Evolutionary conservation across 1,284 basidiomycete genomes (phyloP).

Genomic region (Malassezia sympodialis): DNA sequence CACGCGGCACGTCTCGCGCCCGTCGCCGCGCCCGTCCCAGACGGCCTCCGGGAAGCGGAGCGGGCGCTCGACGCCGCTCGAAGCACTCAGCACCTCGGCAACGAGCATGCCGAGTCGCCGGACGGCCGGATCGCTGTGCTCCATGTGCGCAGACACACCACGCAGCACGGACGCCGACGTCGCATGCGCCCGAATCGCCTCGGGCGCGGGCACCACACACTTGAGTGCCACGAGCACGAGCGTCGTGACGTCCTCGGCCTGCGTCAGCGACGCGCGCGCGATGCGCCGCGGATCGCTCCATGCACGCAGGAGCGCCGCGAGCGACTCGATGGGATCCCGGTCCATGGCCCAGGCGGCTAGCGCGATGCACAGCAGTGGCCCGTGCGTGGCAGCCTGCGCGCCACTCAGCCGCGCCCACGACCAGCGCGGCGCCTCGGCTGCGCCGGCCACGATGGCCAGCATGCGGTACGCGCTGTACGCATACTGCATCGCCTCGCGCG

Average conservation of each 20-base stretch:
- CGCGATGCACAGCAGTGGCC: constrained; percentile 1
- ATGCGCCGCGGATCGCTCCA: constrained; percentile 6
- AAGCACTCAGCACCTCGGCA: constrained; percentile 56
- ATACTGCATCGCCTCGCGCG: neutral
- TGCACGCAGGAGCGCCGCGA: neutral
- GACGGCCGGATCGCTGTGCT: constrained; percentile 56
- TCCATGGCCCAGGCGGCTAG: constrained; percentile 2
- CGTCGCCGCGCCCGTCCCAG: constrained; percentile 72
- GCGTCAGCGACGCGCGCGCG: neutral
- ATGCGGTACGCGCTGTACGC: constrained; percentile 1
- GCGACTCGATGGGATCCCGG: neutral
- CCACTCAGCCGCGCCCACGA: neutral
- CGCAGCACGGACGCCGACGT: constrained; percentile 60
- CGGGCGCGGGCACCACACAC: neutral
- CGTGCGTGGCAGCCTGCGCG: neutral
- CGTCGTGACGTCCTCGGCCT: constrained; percentile 2
- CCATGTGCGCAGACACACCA: constrained; percentile 62
- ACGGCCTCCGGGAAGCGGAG: constrained; percentile 62
- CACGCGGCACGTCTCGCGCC: constrained; percentile 49
- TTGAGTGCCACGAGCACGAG: neutral
- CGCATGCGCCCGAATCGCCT: constrained; percentile 7
- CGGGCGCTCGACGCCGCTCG: constrained; percentile 50
- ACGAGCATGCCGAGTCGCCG: constrained; percentile 86
- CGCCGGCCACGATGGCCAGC: neutral
- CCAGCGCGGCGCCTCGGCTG: neutral